These are phyloP conservation scores for Fusarium pininemorale DNA, from an alignment of 2,329 filamentous ascomycete genomes.

Conservation along the genomic window DNA sequence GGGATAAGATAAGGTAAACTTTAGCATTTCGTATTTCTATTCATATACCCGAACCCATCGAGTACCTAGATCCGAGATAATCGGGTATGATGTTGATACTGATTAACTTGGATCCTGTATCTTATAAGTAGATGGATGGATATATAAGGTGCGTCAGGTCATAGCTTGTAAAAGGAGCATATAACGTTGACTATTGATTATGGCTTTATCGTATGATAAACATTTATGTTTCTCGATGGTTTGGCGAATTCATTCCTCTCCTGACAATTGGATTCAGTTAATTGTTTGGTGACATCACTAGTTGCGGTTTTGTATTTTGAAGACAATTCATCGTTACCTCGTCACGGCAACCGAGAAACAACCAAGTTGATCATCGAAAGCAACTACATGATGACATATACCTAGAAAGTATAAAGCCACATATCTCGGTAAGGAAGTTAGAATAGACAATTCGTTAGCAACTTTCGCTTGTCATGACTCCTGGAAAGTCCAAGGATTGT, in stretches of 20 bases:
- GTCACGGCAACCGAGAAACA: too few relatives aligned
- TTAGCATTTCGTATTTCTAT: not conserved
- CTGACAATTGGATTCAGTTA: too few relatives aligned
- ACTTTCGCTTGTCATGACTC: not conserved
- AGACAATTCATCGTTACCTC: too few relatives aligned
- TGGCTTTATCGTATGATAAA: too few relatives aligned
- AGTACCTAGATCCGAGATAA: conserved; percentile 1
- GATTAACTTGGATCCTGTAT: not conserved
- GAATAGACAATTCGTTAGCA: not conserved
- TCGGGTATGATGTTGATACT: not conserved
- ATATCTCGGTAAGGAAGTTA: too few relatives aligned
- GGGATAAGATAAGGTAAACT: not conserved
- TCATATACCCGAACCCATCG: not conserved
- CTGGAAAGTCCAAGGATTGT: not conserved
- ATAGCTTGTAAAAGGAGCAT: not conserved
- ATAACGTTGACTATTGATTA: not conserved
- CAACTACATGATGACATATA: rapidly evolving
- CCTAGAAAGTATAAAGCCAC: too few relatives aligned
- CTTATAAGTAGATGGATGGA: not conserved
- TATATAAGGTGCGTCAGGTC: not conserved
- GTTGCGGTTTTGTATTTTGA: too few relatives aligned
- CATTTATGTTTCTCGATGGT: too few relatives aligned
- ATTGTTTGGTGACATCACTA: too few relatives aligned
- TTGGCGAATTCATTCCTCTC: too few relatives aligned
- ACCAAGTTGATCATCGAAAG: too few relatives aligned